Evolutionary conservation across 2,329 filamentous ascomycete species (phyloP).

Genomic region (Aspergillus sp.): DNA sequence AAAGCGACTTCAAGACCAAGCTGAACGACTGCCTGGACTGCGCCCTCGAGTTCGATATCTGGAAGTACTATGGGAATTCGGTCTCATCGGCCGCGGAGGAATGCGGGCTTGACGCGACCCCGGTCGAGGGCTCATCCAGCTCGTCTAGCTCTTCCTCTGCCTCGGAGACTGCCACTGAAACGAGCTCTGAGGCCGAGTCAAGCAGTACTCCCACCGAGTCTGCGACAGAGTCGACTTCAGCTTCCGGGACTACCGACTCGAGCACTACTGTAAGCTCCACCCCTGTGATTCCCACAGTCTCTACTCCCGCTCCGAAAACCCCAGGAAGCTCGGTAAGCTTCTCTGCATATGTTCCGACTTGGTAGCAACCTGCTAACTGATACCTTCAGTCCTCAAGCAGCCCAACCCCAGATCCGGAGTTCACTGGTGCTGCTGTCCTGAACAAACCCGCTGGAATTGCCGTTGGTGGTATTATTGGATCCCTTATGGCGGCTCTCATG

Average conservation of each 20-base stretch:
- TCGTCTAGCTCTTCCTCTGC: not conserved
- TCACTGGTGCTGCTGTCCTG: not conserved
- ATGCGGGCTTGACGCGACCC: constrained; percentile 8
- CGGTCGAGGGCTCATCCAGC: not conserved
- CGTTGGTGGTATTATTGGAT: not conserved
- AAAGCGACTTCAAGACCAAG: not conserved
- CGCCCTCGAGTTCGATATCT: constrained; percentile 7
- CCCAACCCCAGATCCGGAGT: not conserved
- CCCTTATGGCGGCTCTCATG: not conserved
- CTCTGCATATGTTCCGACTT: not conserved
- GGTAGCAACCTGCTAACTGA: not conserved
- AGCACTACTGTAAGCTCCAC: not conserved
- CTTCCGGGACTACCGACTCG: not conserved
- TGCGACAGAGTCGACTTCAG: not conserved
- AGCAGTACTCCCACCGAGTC: not conserved
- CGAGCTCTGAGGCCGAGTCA: not conserved
- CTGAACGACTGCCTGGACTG: constrained; percentile 3
- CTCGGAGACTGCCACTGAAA: not conserved
- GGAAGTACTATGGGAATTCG: constrained; percentile 10
- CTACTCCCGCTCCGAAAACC: not conserved
- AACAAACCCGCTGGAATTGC: not conserved
- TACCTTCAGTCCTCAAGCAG: not conserved
- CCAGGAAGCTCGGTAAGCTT: constrained; percentile 1
- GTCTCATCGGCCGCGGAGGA: constrained; percentile 2
- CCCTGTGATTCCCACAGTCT: not conserved